Evolutionary conservation across 73 alveolate species (phyloP), one percentile per base, ranked within the genome.

Genomic region (Tetrahymena malaccensis): DNA sequence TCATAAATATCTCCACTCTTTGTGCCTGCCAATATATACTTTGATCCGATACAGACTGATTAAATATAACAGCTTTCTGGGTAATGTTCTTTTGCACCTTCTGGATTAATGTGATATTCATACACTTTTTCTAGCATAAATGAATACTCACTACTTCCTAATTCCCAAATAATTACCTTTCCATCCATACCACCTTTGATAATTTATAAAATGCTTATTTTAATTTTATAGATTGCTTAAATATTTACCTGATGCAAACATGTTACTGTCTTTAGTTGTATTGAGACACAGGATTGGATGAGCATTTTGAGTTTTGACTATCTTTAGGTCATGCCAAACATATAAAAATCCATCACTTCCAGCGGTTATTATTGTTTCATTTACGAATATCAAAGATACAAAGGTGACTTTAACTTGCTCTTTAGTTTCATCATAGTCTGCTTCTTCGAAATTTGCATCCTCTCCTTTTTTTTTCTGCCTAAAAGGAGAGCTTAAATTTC

Each of bases 171-270:
- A 43, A 96, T 95, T 13, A 98, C 97, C 22, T 97, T 96, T 43
- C 99, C 99, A 93, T 98, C 99, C 96, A 96, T 97, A 10, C 99
- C 99, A 33, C 99, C 89, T 70, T 70, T 17, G 4, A 19, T 31
- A n/a, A 9, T 27, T 27, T 10, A 57, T 27, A 22, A 8, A 3
- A 7, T 19, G 10, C 0, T 70, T 27, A 70, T 12, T 27, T 31
- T 12, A 10, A 70, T 70, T 22, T 27, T 9, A 22, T 31, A 1
- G 25, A 70, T n/a, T 19, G 4, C 4, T 1, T 70, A 22, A 70
- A 31, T 19, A 12, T 4, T 70, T 70, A 70, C 89, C 99, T 34
- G 98, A 97, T 21, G 96, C 98, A 95, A 95, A 95, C 89, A 98
- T 96, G 7, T 95, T 85, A 34, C 98, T 98, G 55, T 96, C 96